Base-by-base conservation (phyloP, 2,329 filamentous ascomycete genomes). In the Penicillium sp. region DNA sequence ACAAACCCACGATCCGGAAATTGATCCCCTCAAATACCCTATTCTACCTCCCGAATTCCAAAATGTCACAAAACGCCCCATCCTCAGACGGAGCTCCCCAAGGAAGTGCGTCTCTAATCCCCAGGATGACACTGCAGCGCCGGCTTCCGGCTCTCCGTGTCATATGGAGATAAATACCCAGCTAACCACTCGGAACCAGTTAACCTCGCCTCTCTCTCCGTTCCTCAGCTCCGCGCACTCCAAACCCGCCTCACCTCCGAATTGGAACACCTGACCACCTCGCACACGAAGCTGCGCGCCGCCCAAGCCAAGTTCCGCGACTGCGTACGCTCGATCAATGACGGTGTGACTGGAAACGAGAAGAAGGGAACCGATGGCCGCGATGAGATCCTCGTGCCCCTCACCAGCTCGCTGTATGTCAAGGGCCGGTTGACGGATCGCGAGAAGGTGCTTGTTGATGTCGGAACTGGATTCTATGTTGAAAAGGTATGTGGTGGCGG, bases 181-280 rank as follows among this genome's bases (percentile, higher is more conserved):
- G 49, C 50, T 54, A 59, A 52, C 27, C 31, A 49, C 19, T 23
- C 12, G 17, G 21, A 47, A 21, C 8, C 13, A 67, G 82, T 90
- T 66, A 86, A 90, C 72, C 81, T 99, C 69, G 86, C 88, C 68
- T 86, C 84, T 60, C 88, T 99, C 69, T 89, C 89, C 68, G 82
- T 88, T 27, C 90, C 91, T 65, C 93, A 97, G 78, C 89, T 99
- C 66, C 88, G 86, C 66, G 87, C 91, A 68, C 88, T 99, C 66
- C 97, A 99, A 82, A 92, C 94, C 76, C 93, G 97, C 75, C 88
- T 99, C 65, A 93, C 96, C 75, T 89, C 94, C 70, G 94, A 99
- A 78, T 88, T 99, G 64, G 91, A 96, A 74, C 93, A 97, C 79
- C 86, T 99, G 65, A 96, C 91, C 2, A 85, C 82, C 57, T 97